phyloP scores from a whole-genome alignment of 495 filamentous ascomycete genomes.

The Lasiosphaeris hirsuta region DNA sequence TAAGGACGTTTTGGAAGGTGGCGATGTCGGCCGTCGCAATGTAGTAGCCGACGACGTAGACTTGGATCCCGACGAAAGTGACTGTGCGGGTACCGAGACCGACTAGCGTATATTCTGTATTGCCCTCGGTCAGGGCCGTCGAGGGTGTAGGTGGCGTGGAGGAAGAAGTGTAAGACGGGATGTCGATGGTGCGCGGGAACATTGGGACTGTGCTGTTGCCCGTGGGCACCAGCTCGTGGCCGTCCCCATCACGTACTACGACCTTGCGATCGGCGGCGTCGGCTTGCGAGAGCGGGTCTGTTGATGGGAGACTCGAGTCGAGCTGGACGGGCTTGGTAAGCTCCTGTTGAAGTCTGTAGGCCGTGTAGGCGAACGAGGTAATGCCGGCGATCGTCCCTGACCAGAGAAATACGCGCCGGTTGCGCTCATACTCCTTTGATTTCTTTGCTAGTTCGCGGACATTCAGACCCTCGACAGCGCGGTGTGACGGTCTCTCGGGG shows the following conservation, averaged over 20 bases:
- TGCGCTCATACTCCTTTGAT: slow-evolving; percentile 41
- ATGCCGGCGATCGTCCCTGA: slow-evolving; percentile 46
- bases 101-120: slow-evolving; percentile 74
- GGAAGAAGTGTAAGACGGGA: slow-evolving; percentile 45
- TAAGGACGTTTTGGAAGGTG: slow-evolving; percentile 42
- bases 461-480: slow-evolving; percentile 44
- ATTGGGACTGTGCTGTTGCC: slow-evolving; percentile 79
- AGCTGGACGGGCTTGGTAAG: slow-evolving; percentile 35
- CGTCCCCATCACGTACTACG: slow-evolving; percentile 50
- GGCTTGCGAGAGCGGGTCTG: slow-evolving; percentile 42
- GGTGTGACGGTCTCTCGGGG: slow-evolving; percentile 15
- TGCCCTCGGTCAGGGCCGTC: slow-evolving; percentile 18
- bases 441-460: slow-evolving; percentile 39
- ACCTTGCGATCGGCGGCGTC: slow-evolving; percentile 51
- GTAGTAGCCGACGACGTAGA: slow-evolving; percentile 93
- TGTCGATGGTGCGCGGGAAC: slow-evolving; percentile 70
- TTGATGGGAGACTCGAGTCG: slow-evolving; percentile 43
- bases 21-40: slow-evolving; percentile 74
- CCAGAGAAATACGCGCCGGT: slow-evolving; percentile 44
- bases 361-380: slow-evolving; percentile 46
- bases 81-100: slow-evolving; percentile 87
- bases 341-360: slow-evolving; percentile 38
- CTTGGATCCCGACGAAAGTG: slow-evolving; percentile 83
- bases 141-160: slow-evolving; percentile 15
- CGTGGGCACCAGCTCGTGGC: slow-evolving; percentile 68